Evolutionary conservation across 306 rosid species (phyloP).

Genomic region (Spatholobus suberectus): DNA sequence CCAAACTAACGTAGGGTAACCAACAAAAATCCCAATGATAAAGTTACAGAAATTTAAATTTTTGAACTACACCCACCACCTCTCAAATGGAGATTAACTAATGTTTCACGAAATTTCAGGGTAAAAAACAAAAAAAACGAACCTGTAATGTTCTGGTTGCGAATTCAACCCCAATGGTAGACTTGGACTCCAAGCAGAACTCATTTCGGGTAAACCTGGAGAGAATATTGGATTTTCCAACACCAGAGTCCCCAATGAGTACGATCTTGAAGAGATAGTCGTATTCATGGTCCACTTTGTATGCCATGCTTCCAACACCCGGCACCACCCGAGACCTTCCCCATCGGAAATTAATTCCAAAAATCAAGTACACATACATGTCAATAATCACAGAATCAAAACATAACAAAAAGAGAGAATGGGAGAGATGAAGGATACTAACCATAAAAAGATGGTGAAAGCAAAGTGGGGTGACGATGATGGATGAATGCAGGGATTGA

Average conservation of each 20-base stretch:
- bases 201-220: slow-evolving; percentile 81
- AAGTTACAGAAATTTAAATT: neutral
- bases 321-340: slow-evolving; percentile 59
- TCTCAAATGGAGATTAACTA: neutral
- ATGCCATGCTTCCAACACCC: slow-evolving; percentile 61
- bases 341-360: neutral
- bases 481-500: slow-evolving; percentile 26
- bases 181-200: slow-evolving; percentile 81
- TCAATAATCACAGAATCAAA: neutral
- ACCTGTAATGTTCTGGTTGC: slow-evolving; percentile 89
- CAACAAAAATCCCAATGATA: neutral
- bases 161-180: slow-evolving; percentile 88
- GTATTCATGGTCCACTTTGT: slow-evolving; percentile 77
- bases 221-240: slow-evolving; percentile 88
- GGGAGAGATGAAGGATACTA: neutral
- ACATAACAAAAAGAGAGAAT: neutral
- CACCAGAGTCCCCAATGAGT: slow-evolving; percentile 84
- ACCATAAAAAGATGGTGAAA: slow-evolving; percentile 44
- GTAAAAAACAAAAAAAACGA: neutral
- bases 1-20: neutral
- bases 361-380: neutral
- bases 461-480: slow-evolving; percentile 36
- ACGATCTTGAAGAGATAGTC: slow-evolving; percentile 84
- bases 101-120: neutral
- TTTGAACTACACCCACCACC: neutral